Evolutionary conservation across 768 basidiomycete genomes (phyloP).

Genomic region (Psilocybe cubensis): DNA sequence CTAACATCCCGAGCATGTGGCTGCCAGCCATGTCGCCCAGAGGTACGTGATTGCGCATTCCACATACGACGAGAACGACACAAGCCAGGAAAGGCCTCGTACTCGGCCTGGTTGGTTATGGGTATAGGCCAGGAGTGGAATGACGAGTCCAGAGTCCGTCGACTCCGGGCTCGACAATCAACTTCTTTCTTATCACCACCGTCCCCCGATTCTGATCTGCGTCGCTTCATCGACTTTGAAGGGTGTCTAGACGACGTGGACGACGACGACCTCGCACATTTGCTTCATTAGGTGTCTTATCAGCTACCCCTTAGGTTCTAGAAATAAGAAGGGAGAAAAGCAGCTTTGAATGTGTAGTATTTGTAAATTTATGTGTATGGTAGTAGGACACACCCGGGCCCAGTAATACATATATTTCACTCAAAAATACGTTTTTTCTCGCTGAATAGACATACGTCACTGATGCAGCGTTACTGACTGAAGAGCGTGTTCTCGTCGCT

Average conservation of each 20-base stretch:
- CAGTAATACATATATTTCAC: too few relatives aligned
- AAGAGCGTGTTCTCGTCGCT: too few relatives aligned
- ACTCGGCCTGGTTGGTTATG: neutral
- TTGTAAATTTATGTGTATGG: too few relatives aligned
- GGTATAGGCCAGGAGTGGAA: conserved; percentile 9
- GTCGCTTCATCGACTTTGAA: neutral
- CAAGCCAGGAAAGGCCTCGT: neutral
- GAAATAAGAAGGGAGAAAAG: too few relatives aligned
- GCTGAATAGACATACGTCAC: too few relatives aligned
- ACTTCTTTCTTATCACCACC: conserved; percentile 16
- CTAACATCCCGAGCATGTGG: neutral
- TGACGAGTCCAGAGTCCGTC: conserved; percentile 17
- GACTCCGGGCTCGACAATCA: conserved; percentile 22
- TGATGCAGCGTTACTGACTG: too few relatives aligned
- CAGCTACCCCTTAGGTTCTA: too few relatives aligned
- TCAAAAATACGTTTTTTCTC: too few relatives aligned
- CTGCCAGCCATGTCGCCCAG: neutral
- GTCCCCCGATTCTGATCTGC: conserved; percentile 6
- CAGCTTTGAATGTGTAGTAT: too few relatives aligned
- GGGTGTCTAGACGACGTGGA: neutral
- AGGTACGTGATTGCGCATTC: neutral
- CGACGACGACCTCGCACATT: neutral
- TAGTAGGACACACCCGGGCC: too few relatives aligned
- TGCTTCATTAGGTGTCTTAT: neutral
- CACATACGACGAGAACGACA: conserved; percentile 7